Evolutionary conservation across 1,284 basidiomycete species (phyloP).

Genomic region (Cutaneotrichosporon dermatis): DNA sequence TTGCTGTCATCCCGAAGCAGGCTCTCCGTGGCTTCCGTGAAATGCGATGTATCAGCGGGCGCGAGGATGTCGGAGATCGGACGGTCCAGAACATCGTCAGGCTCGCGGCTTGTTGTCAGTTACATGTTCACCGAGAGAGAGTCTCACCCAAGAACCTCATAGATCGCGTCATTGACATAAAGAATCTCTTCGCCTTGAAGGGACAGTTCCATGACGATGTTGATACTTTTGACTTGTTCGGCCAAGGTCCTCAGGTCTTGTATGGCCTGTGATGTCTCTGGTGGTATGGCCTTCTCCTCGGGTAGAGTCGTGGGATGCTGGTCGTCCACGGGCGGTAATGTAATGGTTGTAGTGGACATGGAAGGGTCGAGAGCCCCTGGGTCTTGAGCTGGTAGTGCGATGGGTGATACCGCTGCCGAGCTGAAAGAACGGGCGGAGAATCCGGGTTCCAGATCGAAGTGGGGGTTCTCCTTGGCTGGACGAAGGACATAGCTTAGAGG

Average conservation of each 20-base stretch:
- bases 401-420: not conserved
- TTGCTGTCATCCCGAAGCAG: slow-evolving; percentile 88
- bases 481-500: slow-evolving; percentile 85
- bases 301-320: not conserved
- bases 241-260: slow-evolving; percentile 80
- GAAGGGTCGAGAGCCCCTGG: not conserved
- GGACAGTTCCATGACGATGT: slow-evolving; percentile 91
- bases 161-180: slow-evolving; percentile 92
- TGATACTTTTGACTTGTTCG: slow-evolving; percentile 87
- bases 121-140: not conserved
- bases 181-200: slow-evolving; percentile 80
- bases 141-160: slow-evolving; percentile 84
- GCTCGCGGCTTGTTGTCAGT: slow-evolving; percentile 62
- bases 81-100: slow-evolving; percentile 70
- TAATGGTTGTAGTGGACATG: slow-evolving; percentile 6
- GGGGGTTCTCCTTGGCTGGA: slow-evolving; percentile 51
- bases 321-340: not conserved
- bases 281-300: not conserved
- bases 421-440: not conserved
- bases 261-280: slow-evolving; percentile 56
- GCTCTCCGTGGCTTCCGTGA: slow-evolving; percentile 79
- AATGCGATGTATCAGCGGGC: slow-evolving; percentile 77
- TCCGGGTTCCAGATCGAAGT: slow-evolving; percentile 12
- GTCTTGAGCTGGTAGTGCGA: slow-evolving; percentile 1
- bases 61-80: slow-evolving; percentile 79